A percentile compares a stretch with the other conserved stretches of the same genome.
Conservation (phyloP, 2,329 filamentous ascomycete species). For the Ophiostoma ulmi region DNA sequence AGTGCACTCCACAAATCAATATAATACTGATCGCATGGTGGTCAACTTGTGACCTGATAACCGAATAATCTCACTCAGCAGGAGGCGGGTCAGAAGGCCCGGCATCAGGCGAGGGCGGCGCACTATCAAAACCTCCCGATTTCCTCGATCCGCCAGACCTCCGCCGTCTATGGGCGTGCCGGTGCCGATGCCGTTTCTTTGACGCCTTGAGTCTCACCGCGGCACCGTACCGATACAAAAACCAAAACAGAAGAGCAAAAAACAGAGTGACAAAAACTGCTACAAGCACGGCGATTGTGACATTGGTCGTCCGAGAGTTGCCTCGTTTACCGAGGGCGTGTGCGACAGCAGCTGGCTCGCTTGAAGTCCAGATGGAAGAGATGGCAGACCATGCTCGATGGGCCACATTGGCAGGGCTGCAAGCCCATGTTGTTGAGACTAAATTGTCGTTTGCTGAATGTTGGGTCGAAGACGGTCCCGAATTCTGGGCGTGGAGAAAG, state of each 20-base stretch:
- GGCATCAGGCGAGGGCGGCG: slow-evolving; percentile 20
- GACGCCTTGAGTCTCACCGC: slow-evolving; percentile 17
- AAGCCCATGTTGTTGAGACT: background rate
- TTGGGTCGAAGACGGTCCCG: background rate
- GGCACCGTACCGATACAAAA: slow-evolving; percentile 24
- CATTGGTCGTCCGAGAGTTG: slow-evolving; percentile 22
- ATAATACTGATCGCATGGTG: background rate
- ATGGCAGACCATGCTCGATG: background rate
- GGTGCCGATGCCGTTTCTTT: background rate
- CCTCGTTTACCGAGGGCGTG: background rate
- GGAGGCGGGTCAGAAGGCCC: slow-evolving; percentile 15
- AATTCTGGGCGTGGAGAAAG: background rate
- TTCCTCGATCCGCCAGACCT: slow-evolving; percentile 20
- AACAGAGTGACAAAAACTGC: slow-evolving; percentile 21
- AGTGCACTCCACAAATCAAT: background rate
- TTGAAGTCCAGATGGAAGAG: background rate
- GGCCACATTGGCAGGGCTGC: background rate
- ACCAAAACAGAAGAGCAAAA: slow-evolving; percentile 17
- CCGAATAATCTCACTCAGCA: background rate
- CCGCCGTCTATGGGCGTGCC: slow-evolving; percentile 13
- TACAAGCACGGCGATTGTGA: slow-evolving; percentile 26
- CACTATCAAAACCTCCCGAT: slow-evolving; percentile 16
- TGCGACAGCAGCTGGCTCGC: background rate
- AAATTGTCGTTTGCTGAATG: background rate
- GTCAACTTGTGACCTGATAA: background rate